These are phyloP conservation scores for Candida suzukii DNA, from an alignment of 805 yeast species.

Conservation along the genomic window DNA sequence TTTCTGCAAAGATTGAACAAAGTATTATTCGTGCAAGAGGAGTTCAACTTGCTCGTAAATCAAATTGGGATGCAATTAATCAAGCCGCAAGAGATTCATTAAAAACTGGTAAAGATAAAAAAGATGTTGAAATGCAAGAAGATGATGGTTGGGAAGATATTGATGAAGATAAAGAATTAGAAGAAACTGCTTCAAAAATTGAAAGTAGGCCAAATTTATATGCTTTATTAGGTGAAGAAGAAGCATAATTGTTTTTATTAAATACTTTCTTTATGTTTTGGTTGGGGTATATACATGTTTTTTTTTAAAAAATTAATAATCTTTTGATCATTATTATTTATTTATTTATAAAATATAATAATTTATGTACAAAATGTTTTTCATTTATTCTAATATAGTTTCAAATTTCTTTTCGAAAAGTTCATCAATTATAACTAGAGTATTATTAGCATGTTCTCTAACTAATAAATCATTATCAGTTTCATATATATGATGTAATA, in stretches of 20 bases:
- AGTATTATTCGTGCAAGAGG: constrained; percentile 58
- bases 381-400: constrained; percentile 1
- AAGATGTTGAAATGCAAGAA: constrained; percentile 8
- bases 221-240: constrained; percentile 17
- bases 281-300: not conserved
- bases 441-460: constrained; percentile 46
- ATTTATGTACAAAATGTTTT: not conserved
- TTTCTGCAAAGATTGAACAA: constrained; percentile 55
- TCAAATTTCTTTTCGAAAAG: constrained; percentile 11
- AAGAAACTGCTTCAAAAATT: constrained; percentile 1
- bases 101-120: constrained; percentile 7
- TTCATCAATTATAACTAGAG: constrained; percentile 24
- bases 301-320: not conserved
- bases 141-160: constrained; percentile 16
- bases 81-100: constrained; percentile 31
- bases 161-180: constrained; percentile 12
- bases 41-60: constrained; percentile 55
- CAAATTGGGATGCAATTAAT: constrained; percentile 70
- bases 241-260: constrained; percentile 11
- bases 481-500: constrained; percentile 36
- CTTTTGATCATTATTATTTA: not conserved
- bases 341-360: not conserved
- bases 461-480: constrained; percentile 53
- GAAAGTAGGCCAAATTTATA: constrained; percentile 16
- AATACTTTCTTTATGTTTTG: no score